These are phyloP conservation scores for Pichia sp. DNA, from an alignment of 1,139 yeast genomes.

Conservation along the genomic window DNA sequence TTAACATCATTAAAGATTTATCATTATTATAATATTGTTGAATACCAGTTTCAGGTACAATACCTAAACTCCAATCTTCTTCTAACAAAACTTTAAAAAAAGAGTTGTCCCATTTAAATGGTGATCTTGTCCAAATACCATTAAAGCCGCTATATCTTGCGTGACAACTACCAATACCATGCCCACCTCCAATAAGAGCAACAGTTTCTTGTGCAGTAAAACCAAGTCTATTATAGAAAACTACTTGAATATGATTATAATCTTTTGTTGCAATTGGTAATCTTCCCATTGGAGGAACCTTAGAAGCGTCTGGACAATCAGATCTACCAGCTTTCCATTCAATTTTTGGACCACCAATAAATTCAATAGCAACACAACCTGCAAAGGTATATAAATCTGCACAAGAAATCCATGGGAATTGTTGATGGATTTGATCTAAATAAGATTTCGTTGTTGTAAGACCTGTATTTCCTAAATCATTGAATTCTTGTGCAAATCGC, in stretches of 20 bases:
- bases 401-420: constrained; percentile 54
- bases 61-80: constrained; percentile 32
- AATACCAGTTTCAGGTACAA: constrained; percentile 38
- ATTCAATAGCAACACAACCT: constrained; percentile 55
- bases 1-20: constrained; percentile 71
- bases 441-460: constrained; percentile 50
- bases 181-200: constrained; percentile 55
- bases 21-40: constrained; percentile 36
- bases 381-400: constrained; percentile 66
- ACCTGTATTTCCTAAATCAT: constrained; percentile 53
- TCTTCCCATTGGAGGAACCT: constrained; percentile 59
- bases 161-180: constrained; percentile 61
- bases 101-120: constrained; percentile 35
- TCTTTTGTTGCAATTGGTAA: constrained; percentile 54
- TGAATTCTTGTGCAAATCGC: constrained; percentile 44
- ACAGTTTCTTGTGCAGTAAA: constrained; percentile 60
- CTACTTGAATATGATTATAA: constrained; percentile 45
- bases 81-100: constrained; percentile 32
- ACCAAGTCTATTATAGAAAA: constrained; percentile 53
- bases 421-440: constrained; percentile 50
- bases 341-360: constrained; percentile 55
- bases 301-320: constrained; percentile 45
- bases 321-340: constrained; percentile 58
- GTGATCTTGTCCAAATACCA: constrained; percentile 38
- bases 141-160: constrained; percentile 42